phyloP scores from a whole-genome alignment of 2,329 filamentous ascomycete species.

The Cytospora chrysosperma region DNA sequence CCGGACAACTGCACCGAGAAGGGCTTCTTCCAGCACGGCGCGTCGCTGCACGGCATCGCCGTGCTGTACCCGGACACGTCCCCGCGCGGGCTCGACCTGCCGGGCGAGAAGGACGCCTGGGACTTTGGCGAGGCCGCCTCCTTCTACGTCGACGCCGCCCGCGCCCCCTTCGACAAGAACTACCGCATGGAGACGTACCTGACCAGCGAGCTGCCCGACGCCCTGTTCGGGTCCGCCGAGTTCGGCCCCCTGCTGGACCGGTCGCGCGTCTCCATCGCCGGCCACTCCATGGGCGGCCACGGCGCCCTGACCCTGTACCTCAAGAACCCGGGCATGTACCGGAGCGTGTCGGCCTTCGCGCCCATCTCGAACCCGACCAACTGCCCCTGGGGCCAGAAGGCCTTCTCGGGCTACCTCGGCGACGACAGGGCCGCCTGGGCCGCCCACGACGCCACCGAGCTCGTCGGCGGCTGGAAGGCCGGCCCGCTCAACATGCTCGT shows the following conservation, averaged over 20 bases:
- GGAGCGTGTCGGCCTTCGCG: constrained; percentile 84
- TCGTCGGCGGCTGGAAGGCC: constrained; percentile 73
- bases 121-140: constrained; percentile 92
- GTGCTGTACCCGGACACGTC: constrained; percentile 94
- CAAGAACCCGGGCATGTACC: constrained; percentile 87
- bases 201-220: constrained; percentile 77
- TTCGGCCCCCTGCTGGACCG: constrained; percentile 70
- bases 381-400: constrained; percentile 95
- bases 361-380: constrained; percentile 83
- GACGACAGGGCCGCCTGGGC: constrained; percentile 72
- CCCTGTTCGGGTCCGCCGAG: constrained; percentile 64
- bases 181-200: constrained; percentile 98
- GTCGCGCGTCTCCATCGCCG: constrained; percentile 75
- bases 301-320: constrained; percentile 90
- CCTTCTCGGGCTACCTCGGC: constrained; percentile 88
- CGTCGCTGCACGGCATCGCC: constrained; percentile 80
- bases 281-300: constrained; percentile 97
- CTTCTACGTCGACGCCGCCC: constrained; percentile 90
- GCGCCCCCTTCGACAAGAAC: constrained; percentile 68
- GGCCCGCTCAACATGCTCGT: constrained; percentile 73
- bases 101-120: constrained; percentile 82
- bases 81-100: constrained; percentile 76
- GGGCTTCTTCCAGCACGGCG: constrained; percentile 88
- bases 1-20: constrained; percentile 81
- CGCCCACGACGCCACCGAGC: constrained; percentile 87